Base-by-base conservation (phyloP, 768 basidiomycete genomes). In the Pleurotus eryngii region DNA sequence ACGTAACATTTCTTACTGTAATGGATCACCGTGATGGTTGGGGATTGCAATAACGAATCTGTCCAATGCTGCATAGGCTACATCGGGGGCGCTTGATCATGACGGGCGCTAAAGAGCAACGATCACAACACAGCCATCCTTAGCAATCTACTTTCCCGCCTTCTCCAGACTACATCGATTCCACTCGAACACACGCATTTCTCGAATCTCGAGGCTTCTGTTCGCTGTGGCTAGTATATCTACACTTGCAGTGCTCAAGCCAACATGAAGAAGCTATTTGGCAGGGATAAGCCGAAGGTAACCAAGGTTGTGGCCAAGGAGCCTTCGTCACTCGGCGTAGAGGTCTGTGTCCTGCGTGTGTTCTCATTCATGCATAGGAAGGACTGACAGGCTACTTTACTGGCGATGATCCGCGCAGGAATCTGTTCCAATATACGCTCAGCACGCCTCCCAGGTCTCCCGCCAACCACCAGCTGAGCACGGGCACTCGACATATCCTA, bases 241-340 rank as follows among this genome's bases (percentile, higher is more conserved):
- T 6, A 6, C 11, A 17, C n/a, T 45, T n/a, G 15, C n/a, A 9
- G n/a, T 14, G 14, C 12, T 24, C n/a, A 27, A 38, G 12, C 15
- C 5, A 39, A 5, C 35, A 60, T 60, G 60, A 57, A 57, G 51
- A 57, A 58, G 20, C 26, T 60, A 14, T 60, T 60, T 43, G 57
- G 60, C 40, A 43, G 60, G 40, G 57, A 60, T 30, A 60, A 60
- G 30, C 46, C 45, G 35, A 60, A 55, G 40, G 18, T 48, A 14
- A 40, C 54, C 14, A 57, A 57, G 47, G 57, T 60, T 17, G 48
- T 30, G 42, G 20, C 60, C 6, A 60, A 46, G 24, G 60, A 60
- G n/a, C 11, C 35, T 15, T 37, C 57, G 15, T 22, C 53, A 37
- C 39, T 48, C 15, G 58, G 49, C 24, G 35, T 57, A 9, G 60